Percentiles rank a stretch among this genome's conserved stretches.
Conservation (phyloP, 345 rosid genomes). For the Gossypium longicalyx region DNA sequence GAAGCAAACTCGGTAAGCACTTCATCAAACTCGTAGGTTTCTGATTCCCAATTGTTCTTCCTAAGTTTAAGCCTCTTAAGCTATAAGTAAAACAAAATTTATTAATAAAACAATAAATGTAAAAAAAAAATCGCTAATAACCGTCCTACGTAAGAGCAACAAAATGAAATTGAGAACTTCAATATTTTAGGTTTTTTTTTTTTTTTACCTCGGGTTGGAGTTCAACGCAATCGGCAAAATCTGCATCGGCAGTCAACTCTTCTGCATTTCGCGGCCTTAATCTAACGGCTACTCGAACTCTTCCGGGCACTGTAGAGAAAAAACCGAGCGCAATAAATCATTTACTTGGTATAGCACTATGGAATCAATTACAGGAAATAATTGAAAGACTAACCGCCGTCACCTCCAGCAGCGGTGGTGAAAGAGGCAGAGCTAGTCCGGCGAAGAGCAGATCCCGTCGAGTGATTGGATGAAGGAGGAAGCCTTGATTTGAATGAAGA, state of each 20-base stretch:
- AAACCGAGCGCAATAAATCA: neutral
- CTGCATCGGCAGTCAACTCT: slow-evolving; percentile 87
- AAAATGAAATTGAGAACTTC: slow-evolving; percentile 9
- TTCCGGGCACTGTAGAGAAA: slow-evolving; percentile 62
- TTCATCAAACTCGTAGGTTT: slow-evolving; percentile 95
- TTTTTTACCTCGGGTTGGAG: slow-evolving; percentile 83
- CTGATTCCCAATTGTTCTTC: slow-evolving; percentile 96
- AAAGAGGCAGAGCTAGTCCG: slow-evolving; percentile 57
- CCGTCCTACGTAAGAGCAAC: neutral
- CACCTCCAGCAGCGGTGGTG: slow-evolving; percentile 34
- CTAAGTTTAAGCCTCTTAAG: slow-evolving; percentile 92
- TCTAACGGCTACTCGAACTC: slow-evolving; percentile 95
- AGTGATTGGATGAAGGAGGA: slow-evolving; percentile 36
- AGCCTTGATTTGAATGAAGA: slow-evolving; percentile 74
- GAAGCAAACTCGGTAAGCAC: slow-evolving; percentile 94
- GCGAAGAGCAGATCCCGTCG: slow-evolving; percentile 46
- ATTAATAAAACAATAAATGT: slow-evolving; percentile 9
- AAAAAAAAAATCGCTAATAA: neutral
- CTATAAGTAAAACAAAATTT: slow-evolving; percentile 36
- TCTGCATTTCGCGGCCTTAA: slow-evolving; percentile 86
- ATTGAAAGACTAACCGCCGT: slow-evolving; percentile 49
- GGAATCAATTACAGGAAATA: neutral
- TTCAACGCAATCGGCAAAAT: slow-evolving; percentile 97
- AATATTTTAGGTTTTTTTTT: neutral
- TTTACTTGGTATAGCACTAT: neutral